Evolutionary conservation across 2,329 filamentous ascomycete species (phyloP), one percentile per base, ranked within the genome.

Genomic region (Talaromyces amestolkiae): DNA sequence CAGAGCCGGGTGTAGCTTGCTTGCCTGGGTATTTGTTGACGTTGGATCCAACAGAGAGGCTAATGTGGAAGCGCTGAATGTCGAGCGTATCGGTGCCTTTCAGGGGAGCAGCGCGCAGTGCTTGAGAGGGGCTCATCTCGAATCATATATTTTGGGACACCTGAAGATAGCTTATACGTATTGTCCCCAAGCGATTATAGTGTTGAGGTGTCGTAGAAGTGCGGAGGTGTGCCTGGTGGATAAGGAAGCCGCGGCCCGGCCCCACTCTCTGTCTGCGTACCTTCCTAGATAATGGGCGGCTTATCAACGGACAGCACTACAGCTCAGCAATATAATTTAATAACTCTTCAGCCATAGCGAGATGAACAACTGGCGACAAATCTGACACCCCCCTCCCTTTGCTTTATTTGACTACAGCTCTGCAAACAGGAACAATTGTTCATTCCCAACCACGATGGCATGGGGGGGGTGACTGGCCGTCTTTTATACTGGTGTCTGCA

Each of bases 21-120:
- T 49, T 63, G 79, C 78, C 78, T 70, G 78, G 78, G 68, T 80
- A 80, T 70, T 79, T 80, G 71, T 80, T 74, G 64, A 70, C 71
- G 58, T 72, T 73, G 65, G 70, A 70, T 61, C 70, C 71, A 39
- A 75, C 66, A 4, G 68, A 64, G 43, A 79, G 66, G 45, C 67
- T 70, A 68, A 78, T 76, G 35, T 75, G 71, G 65, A 70, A 75
- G 58, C 58, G 47, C 27, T 62, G 47, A 7, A 63, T 33, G 54
- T 59, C 41, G 31, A 53, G 27, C 37, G 22, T 51, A 49, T 59
- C 54, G 1, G 24, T 58, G 43, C 47, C 58, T 11, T 49, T 19
- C 17, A 49, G 11, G 47, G 53, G 6, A 37, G 61, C 49, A 24
- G 43, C 5, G 45, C 7, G 54, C 35, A 63, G 22, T 5, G 60